Conservation (phyloP, 352 stramenopile genomes). For the Globisporangium spinosum region DNA sequence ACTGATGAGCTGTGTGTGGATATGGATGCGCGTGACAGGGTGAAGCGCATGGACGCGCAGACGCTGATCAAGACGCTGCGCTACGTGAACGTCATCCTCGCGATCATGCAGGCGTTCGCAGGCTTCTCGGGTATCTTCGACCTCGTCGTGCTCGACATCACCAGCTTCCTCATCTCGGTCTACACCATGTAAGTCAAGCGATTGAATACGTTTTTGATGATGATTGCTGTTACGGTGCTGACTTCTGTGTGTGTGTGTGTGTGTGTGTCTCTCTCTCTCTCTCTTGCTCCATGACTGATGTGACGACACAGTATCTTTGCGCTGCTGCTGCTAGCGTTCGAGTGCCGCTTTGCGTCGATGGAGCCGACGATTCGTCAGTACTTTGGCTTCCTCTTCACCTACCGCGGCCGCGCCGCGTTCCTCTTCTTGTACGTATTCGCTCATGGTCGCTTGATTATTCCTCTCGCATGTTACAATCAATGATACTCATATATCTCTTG, state of each 20-base stretch:
- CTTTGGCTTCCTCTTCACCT: conserved; percentile 89
- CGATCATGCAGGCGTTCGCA: conserved; percentile 74
- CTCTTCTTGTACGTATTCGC: conserved; percentile 58
- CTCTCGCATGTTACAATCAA: not conserved
- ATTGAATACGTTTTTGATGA: not conserved
- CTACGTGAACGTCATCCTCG: conserved; percentile 80
- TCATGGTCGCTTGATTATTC: not conserved
- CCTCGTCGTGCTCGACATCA: conserved; percentile 81
- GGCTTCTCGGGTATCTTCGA: conserved; percentile 86
- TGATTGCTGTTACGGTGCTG: not conserved
- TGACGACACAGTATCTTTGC: conserved; percentile 64
- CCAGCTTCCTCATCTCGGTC: conserved; percentile 83
- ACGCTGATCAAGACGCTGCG: conserved; percentile 78
- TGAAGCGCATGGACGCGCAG: conserved; percentile 63
- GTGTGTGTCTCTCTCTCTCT: not conserved
- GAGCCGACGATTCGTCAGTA: conserved; percentile 80
- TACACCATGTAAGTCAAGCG: conserved; percentile 65
- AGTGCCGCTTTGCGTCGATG: conserved; percentile 87
- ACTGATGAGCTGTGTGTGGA: not conserved
- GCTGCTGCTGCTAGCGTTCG: conserved; percentile 76
- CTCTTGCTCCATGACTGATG: not conserved
- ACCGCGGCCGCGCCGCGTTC: conserved; percentile 76
- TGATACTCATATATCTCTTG: not conserved
- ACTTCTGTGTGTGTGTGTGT: not conserved
- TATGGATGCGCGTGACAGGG: conserved; percentile 22